phyloP scores from a whole-genome alignment of 2,329 filamentous ascomycete species.

The Talaromyces marneffei region DNA sequence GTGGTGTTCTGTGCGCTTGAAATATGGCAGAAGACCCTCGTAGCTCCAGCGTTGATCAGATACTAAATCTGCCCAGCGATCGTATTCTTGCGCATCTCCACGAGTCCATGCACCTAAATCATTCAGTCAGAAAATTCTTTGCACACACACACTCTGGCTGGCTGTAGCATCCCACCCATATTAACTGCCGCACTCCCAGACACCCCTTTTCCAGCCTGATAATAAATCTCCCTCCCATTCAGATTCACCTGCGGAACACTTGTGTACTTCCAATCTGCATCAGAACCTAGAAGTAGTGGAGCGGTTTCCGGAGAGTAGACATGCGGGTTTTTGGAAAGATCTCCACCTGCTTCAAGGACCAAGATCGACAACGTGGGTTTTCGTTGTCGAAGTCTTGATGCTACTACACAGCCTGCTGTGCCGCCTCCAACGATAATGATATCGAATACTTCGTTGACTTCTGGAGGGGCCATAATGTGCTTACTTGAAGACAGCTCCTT shows the following conservation, averaged over 20 bases:
- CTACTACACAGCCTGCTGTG: conserved; percentile 79
- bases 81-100: conserved; percentile 6
- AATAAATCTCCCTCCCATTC: conserved; percentile 1
- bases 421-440: conserved; percentile 71
- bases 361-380: conserved; percentile 74
- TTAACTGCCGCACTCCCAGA: neutral
- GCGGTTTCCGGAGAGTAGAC: neutral
- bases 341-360: conserved; percentile 69
- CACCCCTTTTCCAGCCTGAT: neutral
- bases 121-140: neutral
- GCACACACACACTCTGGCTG: too few relatives aligned
- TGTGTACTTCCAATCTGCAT: conserved; percentile 1
- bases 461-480: neutral
- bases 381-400: conserved; percentile 71
- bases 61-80: neutral
- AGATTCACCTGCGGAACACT: conserved; percentile 1
- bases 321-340: neutral
- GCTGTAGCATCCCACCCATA: neutral
- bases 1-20: neutral
- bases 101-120: neutral
- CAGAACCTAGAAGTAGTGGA: neutral
- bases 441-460: neutral
- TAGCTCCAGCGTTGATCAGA: conserved; percentile 4
- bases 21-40: conserved; percentile 4
- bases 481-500: neutral